Evolutionary conservation across 1,284 basidiomycete genomes (phyloP).

Genomic region (Mrakiaceae sp.): DNA sequence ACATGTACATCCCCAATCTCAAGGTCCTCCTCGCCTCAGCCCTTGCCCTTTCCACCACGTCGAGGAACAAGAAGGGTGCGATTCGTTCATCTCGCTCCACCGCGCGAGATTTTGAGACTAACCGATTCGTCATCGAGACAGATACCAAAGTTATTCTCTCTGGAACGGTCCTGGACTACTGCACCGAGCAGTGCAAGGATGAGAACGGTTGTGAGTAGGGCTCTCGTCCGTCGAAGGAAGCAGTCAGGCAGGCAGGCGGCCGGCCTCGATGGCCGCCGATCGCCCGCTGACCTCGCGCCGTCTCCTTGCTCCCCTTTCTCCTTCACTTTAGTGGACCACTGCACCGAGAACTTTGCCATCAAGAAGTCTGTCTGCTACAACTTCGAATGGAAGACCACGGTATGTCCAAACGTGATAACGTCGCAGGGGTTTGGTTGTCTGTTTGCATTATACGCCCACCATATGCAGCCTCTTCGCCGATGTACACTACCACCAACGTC

Average conservation of each 20-base stretch:
- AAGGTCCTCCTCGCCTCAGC: conserved; percentile 26
- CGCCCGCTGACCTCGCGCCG: no score
- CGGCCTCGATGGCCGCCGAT: no score
- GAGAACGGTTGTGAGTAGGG: no score
- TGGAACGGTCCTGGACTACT: conserved; percentile 28
- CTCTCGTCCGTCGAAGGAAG: no score
- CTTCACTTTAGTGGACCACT: conserved; percentile 19
- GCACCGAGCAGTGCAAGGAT: conserved; percentile 23
- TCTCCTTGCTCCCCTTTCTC: no score
- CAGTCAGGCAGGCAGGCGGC: no score
- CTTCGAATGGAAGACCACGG: conserved; percentile 31
- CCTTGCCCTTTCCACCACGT: conserved; percentile 25
- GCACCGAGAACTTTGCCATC: conserved; percentile 32
- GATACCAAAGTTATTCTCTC: not conserved
- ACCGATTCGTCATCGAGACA: conserved; percentile 21
- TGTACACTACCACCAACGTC: no score
- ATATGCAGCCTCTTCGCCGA: no score
- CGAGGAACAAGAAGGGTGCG: not conserved
- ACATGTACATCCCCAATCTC: conserved; percentile 32
- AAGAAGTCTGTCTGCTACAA: conserved; percentile 32
- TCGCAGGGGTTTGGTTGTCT: no score
- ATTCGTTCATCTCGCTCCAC: no score
- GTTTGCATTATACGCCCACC: no score
- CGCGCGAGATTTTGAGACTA: not conserved
- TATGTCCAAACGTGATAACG: no score